Evolutionary conservation across 352 stramenopile genomes (phyloP).

Genomic region (Phytopythium sindhum): DNA sequence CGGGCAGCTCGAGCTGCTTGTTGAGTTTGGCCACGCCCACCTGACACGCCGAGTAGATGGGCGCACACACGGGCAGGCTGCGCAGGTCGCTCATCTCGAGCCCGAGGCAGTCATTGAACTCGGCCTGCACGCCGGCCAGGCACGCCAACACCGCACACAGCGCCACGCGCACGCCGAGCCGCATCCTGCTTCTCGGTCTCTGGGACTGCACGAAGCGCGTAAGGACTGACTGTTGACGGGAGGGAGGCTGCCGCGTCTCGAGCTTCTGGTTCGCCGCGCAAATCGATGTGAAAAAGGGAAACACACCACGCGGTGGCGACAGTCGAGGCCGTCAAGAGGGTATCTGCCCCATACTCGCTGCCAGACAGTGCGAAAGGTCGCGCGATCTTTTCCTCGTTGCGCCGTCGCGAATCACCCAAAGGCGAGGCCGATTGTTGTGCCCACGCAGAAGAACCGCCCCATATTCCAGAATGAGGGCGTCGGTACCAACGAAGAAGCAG

Average conservation of each 20-base stretch:
- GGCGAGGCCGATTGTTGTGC: not conserved
- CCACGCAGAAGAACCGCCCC: not conserved
- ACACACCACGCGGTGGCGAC: not conserved
- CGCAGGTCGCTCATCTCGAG: slow-evolving; percentile 40
- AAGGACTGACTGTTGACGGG: not conserved
- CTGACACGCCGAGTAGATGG: slow-evolving; percentile 46
- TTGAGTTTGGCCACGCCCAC: slow-evolving; percentile 49
- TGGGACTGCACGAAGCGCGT: not conserved
- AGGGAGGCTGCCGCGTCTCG: not conserved
- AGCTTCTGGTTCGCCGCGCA: not conserved
- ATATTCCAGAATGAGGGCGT: not conserved
- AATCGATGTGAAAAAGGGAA: not conserved
- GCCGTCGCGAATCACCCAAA: not conserved
- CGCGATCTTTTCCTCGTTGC: slow-evolving; percentile 4
- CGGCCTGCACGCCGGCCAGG: slow-evolving; percentile 7
- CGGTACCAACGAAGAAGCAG: not conserved
- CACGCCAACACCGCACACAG: slow-evolving; percentile 4
- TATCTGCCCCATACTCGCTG: not conserved
- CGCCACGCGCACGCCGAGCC: not conserved
- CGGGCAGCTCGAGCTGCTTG: slow-evolving; percentile 29
- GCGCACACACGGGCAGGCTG: slow-evolving; percentile 22
- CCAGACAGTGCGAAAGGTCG: not conserved
- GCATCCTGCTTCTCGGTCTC: not conserved
- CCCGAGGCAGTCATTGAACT: slow-evolving; percentile 58
- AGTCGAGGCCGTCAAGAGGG: not conserved